Conservation (phyloP, 108 stramenopile genomes). For the Seminavis robusta region DNA sequence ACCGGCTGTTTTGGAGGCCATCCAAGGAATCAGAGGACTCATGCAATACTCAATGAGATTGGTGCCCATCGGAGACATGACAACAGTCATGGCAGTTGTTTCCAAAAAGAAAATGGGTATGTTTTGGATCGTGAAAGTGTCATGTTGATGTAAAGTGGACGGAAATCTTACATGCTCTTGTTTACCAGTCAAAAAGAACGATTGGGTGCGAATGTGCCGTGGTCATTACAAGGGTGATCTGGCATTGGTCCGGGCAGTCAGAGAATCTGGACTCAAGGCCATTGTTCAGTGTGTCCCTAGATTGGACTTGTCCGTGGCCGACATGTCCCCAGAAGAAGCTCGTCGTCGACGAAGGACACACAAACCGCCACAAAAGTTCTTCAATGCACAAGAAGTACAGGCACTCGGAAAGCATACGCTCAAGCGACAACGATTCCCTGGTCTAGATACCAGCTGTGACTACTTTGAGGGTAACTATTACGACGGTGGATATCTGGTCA, state of each 20-base stretch:
- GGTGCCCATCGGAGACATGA: constrained; percentile 94
- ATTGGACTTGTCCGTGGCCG: constrained; percentile 74
- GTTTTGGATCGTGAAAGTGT: too few species aligned
- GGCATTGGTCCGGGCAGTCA: constrained; percentile 87
- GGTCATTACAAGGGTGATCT: constrained; percentile 96
- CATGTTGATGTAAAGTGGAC: too few species aligned
- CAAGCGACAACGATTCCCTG: constrained; percentile 65
- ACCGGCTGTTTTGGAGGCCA: constrained; percentile 87
- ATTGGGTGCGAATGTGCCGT: constrained; percentile 93
- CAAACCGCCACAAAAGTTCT: constrained; percentile 92
- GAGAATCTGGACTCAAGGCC: constrained; percentile 88
- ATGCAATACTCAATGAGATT: constrained; percentile 79
- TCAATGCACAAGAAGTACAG: constrained; percentile 80
- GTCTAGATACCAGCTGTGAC: constrained; percentile 77
- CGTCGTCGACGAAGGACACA: constrained; percentile 74
- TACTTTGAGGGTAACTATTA: constrained; percentile 90
- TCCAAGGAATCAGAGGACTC: constrained; percentile 86
- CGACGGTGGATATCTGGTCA: constrained; percentile 90
- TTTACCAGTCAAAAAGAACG: constrained; percentile 89
- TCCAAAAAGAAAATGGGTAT: constrained; percentile 86
- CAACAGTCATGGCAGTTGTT: constrained; percentile 89
- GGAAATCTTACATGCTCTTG: too few species aligned
- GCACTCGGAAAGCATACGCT: constrained; percentile 60
- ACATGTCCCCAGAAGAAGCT: constrained; percentile 77
- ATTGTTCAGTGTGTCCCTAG: constrained; percentile 93